Percentiles rank a stretch among this genome's conserved stretches.
Conservation (phyloP, 768 basidiomycete species). For the Pisolithus albus region DNA sequence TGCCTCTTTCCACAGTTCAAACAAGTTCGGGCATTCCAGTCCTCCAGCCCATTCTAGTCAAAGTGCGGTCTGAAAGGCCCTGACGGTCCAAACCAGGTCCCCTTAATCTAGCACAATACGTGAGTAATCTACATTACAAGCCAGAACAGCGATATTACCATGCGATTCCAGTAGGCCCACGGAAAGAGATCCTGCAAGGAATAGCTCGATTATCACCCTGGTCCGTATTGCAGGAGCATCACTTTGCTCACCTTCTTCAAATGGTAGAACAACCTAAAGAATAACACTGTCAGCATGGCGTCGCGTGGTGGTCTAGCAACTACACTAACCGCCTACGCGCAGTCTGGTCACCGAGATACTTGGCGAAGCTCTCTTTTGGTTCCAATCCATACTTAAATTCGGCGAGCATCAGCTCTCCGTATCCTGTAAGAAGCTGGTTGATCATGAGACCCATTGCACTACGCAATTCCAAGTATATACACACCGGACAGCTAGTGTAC, state of each 20-base stretch:
- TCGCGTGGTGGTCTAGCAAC: neutral
- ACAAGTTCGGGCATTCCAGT: too few species aligned
- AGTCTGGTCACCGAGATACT: conserved; percentile 65
- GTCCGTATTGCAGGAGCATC: neutral
- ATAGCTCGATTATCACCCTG: neutral
- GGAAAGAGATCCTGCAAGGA: conserved; percentile 25
- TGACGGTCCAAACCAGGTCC: conserved; percentile 43
- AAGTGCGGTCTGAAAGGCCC: conserved; percentile 37
- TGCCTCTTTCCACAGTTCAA: too few species aligned
- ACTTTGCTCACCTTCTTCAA: conserved; percentile 60
- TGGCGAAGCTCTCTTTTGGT: conserved; percentile 80
- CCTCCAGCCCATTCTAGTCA: conserved; percentile 5
- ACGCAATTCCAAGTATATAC: conserved; percentile 19
- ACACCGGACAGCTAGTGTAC: conserved; percentile 81
- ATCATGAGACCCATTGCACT: conserved; percentile 3
- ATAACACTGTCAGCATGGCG: conserved; percentile 2
- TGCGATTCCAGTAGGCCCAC: conserved; percentile 70
- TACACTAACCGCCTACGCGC: conserved; percentile 58
- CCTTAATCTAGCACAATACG: conserved; percentile 24
- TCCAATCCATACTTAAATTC: conserved; percentile 92
- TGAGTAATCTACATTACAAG: conserved; percentile 1
- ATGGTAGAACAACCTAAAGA: conserved; percentile 68
- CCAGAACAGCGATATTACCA: conserved; percentile 36
- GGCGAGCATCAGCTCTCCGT: conserved; percentile 77
- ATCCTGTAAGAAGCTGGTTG: conserved; percentile 66